Base-by-base conservation (phyloP, 2,329 filamentous ascomycete genomes). In the Diaporthe sp. region DNA sequence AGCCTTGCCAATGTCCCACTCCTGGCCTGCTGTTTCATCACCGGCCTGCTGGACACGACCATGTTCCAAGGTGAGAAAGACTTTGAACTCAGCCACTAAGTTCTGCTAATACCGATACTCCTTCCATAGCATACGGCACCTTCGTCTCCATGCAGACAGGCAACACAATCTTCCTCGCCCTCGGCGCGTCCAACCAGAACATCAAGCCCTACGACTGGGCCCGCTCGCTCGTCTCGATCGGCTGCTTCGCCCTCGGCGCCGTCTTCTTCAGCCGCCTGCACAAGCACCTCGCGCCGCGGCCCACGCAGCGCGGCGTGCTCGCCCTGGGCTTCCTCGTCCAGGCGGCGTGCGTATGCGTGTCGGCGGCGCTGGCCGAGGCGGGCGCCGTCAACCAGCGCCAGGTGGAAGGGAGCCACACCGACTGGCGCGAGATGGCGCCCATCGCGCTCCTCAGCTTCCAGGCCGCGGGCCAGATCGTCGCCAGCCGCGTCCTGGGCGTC, bases 391-490 rank as follows among this genome's bases (percentile, higher is more conserved):
- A 59, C 44, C 59, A 37, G 10, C 55, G 72, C 28, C 44, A 49
- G 53, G 46, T 37, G 31, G 59, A 39, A 7, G 34, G 39, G 6
- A 55, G 28, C 46, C 59, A n/a, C 61, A 75, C 62, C 22, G 75
- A 75, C 34, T 77, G 75, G 75, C 55, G 68, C 28, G 75, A 75
- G 31, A 82, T 90, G 72, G 77, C 78, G 51, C 75, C 73, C 49
- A 62, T 78, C 34, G 70, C 70, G 0, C 84, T 89, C 42, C 82
- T 92, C 1, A 88, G 89, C 4, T 88, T 90, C 77, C 88, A 90
- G 78, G 85, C 84, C 65, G 88, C 87, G 4, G 88, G 88, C 57
- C 88, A 90, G 80, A 89, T 90, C 75, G 88, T 88, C 28, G 83
- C 83, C 49, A 87, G 85, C 49, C 84, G 89, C 25, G 81, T 85